Evolutionary conservation across 352 stramenopile species (phyloP), one percentile per base, ranked within the genome.

Genomic region (Globisporangium middletonii): DNA sequence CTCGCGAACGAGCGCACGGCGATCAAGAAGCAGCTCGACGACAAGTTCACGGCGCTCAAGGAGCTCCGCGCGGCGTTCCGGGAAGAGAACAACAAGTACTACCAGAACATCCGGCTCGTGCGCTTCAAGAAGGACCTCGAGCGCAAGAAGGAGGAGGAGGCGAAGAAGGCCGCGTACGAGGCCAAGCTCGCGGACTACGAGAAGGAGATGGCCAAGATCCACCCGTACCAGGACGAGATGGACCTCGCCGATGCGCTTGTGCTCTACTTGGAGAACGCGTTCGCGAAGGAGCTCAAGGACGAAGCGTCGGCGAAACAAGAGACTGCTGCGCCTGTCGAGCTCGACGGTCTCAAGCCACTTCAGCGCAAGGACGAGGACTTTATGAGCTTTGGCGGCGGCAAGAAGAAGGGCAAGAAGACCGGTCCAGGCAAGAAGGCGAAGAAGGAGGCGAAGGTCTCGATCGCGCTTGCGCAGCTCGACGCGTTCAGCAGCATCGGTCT

Each of bases 161-260:
- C 57, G 30, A 84, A 84, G 60, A 84, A 88, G 60, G 74, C 81
- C 45, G 82, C 97, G 60, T 95, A 96, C 59, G 93, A 97, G 50
- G 89, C 93, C 64, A 98, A 98, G 74, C 86, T 98, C 62, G 86
- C 96, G n/a, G 80, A 97, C 60, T 98, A 98, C 71, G 93, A 98
- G 67, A 89, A 96, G 65, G 95, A 98, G 67, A 91, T 98, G 72
- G 72, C 89, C 58, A 97, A 98, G 77, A 97, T 98, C 70, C 93
- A 96, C 72, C 93, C 94, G 37, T 98, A 97, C 72, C 94, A 98
- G 75, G 91, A 98, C 64, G 94, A 99, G 67, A 95, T 98, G 79
- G 89, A 95, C 64, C 77, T 99, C 8, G 98, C 94, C 63, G 93
- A 98, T 60, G 96, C 93, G 48, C 78, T 99, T 13, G 79, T 97